These are phyloP conservation scores for Melanopsichium pennsylvanicum DNA, from an alignment of 1,284 basidiomycete species.

Conservation along the genomic window DNA sequence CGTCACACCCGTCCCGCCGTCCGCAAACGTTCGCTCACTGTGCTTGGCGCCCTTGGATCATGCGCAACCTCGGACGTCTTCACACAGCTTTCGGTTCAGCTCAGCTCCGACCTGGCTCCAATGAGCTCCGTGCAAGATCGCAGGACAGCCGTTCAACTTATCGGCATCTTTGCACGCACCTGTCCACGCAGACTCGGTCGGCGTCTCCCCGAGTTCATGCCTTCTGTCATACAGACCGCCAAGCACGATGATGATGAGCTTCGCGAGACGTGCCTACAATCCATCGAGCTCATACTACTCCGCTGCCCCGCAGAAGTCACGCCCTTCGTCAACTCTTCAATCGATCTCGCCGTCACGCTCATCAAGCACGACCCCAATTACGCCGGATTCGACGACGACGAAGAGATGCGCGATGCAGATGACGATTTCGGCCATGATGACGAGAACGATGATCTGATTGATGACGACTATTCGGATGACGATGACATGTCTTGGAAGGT, in stretches of 20 bases:
- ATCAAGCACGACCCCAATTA: conserved; percentile 99
- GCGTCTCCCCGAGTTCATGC: conserved; percentile 67
- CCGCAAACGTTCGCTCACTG: conserved; percentile 54
- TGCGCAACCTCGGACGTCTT: conserved; percentile 55
- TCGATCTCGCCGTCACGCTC: conserved; percentile 76
- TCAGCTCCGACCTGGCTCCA: conserved; percentile 38
- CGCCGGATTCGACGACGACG: conserved; percentile 80
- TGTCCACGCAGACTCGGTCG: conserved; percentile 53
- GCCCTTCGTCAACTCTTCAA: conserved; percentile 75
- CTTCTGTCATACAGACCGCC: conserved; percentile 74
- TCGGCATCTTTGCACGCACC: conserved; percentile 72
- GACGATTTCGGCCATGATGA: conserved; percentile 33
- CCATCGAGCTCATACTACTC: conserved; percentile 75
- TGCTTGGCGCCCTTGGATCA: conserved; percentile 75
- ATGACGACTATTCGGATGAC: conserved; percentile 82
- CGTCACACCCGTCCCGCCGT: conserved; percentile 46
- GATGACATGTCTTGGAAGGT: conserved; percentile 99
- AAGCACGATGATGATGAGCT: conserved; percentile 80
- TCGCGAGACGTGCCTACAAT: conserved; percentile 69
- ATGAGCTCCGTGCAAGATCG: conserved; percentile 69
- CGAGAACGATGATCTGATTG: conserved; percentile 71
- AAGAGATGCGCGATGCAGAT: conserved; percentile 68
- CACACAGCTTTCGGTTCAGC: conserved; percentile 48
- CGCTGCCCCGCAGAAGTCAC: conserved; percentile 83
- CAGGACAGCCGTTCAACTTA: conserved; percentile 79